Evolutionary conservation across 352 stramenopile genomes (phyloP), one percentile per base, ranked within the genome.

Genomic region (Phytophthora tubulina): DNA sequence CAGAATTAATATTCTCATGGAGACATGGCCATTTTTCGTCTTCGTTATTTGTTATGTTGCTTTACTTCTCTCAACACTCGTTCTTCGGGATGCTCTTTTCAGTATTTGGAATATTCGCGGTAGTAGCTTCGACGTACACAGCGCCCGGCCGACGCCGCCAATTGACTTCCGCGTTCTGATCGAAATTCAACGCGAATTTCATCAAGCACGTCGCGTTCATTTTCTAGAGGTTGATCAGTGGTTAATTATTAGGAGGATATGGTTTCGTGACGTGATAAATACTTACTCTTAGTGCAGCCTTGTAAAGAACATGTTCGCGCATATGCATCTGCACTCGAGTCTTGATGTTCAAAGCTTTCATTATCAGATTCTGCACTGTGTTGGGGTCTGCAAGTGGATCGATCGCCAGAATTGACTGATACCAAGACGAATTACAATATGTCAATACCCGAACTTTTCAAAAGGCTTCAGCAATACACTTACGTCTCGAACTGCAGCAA

Each of bases 181-280:
- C 85, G 53, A 84, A 94, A 51, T 94, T 94, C 39, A 92, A 74
- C 11, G 81, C 78, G 66, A 92, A 91, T 75, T 94, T 94, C 81
- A 94, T 89, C 39, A 94, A 65, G 7, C 82, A 84, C 27, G 68
- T 72, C 5, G 76, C 76, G 70, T 93, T 94, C 74, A 94, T 85
- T 79, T 80, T 82, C 86, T 94, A 15, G 11, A 3, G 9, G 65
- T 42, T 49, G 39, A 21, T 14, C 10, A 54, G 21, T 48, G 13
- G 11, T 56, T 44, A 6, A 33, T 38, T 45, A 44, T 27, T 27
- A 39, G 17, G 17, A 36, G 15, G 14, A 51, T 0, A 11, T 15
- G 4, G 13, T 21, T 35, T 15, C 6, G 30, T 10, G 5, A 38
- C 2, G 10, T 35, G 21, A 17, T 36, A 6, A 3, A 6, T 4